Base-by-base conservation (phyloP, 805 yeast species). In the Saccharomyces mikatae region DNA sequence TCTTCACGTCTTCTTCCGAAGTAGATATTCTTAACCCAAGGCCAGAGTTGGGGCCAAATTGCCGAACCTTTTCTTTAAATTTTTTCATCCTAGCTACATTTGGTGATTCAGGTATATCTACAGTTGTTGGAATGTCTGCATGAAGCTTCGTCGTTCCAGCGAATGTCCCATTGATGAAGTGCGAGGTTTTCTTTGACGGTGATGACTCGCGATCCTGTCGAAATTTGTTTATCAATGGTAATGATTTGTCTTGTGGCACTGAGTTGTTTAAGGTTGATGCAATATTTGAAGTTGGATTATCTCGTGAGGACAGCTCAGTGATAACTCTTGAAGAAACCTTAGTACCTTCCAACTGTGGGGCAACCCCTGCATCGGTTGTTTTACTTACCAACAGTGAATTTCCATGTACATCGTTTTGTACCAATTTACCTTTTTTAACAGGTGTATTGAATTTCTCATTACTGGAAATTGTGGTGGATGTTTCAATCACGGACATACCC, bases 31-130 rank as follows among this genome's bases (percentile, higher is more conserved):
- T 56, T 41, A 58, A 48, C 3, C 60, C 60, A 24, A 58, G 56
- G 10, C 60, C 60, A n/a, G 59, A 46, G 36, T 48, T 51, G 17
- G 48, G 52, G 17, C 55, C 54, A 30, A 58, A 58, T 2, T 41
- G 47, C 26, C 49, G 52, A 17, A 58, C 51, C 41, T 58, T 58
- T 13, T 58, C 60, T 26, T 53, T 51, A 14, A 58, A 58, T n/a
- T 53, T 54, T 48, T 49, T 55, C 41, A 53, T 52, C 6, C 47
- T 32, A 28, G 46, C 48, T 24, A 17, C 48, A n/a, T 36, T 31
- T 31, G n/a, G 28, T 13, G 41, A 44, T 26, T 31, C 32, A 17
- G 3, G 44, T 36, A 36, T 22, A 17, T 17, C 24, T 36, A 11
- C 17, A 36, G 24, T 9, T 36, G 22, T 2, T 9, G 22, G 31